phyloP scores from a whole-genome alignment of 2,329 filamentous ascomycete species.

The Ascochyta pisi region DNA sequence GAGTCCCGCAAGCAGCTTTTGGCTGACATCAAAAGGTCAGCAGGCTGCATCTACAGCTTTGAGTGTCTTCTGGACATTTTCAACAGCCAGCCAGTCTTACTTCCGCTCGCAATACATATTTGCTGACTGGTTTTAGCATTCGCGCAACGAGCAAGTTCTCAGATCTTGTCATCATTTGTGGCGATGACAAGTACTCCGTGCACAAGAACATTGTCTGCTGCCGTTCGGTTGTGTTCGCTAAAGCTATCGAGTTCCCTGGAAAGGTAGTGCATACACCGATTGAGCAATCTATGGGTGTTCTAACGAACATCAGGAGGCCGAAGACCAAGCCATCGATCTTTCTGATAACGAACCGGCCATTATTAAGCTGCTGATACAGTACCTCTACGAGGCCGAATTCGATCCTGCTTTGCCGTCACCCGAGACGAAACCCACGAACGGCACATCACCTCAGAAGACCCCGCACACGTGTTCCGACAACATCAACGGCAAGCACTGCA shows the following conservation, averaged over 20 bases:
- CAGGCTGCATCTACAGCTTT: background rate
- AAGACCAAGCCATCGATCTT: constrained; percentile 9
- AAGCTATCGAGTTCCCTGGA: constrained; percentile 1
- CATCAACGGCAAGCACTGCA: background rate
- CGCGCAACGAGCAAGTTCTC: constrained; percentile 11
- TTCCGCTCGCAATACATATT: too few species aligned
- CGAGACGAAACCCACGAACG: background rate
- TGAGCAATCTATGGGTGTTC: background rate
- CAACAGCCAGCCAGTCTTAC: too few species aligned
- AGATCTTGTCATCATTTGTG: constrained; percentile 13
- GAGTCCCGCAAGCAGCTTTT: background rate
- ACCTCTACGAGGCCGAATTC: constrained; percentile 27
- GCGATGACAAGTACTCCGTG: background rate
- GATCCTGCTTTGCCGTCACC: background rate
- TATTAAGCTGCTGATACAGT: constrained; percentile 22
- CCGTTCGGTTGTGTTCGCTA: constrained; percentile 4
- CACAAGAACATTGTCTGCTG: constrained; percentile 8
- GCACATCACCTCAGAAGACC: background rate
- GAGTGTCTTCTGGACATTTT: background rate
- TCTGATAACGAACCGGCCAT: constrained; percentile 21
- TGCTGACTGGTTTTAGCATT: background rate
- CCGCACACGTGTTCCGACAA: background rate
- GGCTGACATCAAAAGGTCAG: background rate
- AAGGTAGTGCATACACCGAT: background rate
- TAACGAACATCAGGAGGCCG: background rate